Base-by-base conservation (phyloP, 805 yeast genomes). In the Wickerhamomyces canadensis region DNA sequence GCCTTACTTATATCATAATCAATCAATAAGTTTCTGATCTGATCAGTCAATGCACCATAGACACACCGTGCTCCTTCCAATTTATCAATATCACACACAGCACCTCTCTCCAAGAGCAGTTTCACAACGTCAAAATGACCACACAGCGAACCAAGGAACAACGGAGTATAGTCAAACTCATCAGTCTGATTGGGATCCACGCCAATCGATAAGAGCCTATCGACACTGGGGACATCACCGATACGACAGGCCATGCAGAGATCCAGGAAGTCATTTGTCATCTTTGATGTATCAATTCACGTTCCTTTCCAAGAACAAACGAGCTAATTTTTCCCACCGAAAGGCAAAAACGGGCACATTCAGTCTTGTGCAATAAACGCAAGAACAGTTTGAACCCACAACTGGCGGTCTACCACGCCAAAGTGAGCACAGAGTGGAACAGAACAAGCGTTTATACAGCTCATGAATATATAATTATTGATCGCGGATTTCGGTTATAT, bases 11-110 rank as follows among this genome's bases (percentile, higher is more conserved):
- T 72, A 52, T 82, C 88, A 52, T 67, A 78, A 28, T 74, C 65
- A 15, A 79, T 51, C 35, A 84, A 58, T 16, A 81, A 54, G 28
- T 72, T 69, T 32, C 88, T 58, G 19, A 84, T 84, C 4, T 64
- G 55, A 51, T 82, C 87, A 14, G 72, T 84, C 38, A 84, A 58
- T 0, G 94, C 93, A 3, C 89, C 93, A 51, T 84, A 83, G 3
- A 84, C 67, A 46, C 91, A 83, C 31, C 84, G 67, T 11, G 81
- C 85, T 3, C 94, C 93, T 55, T 83, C 84, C 51, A 78, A 78
- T n/a, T 88, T 79, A 52, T 84, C 91, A 50, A 86, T 68, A 55
- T 82, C 89, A 55, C 91, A 83, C 7, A 77, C 67, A 0, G 93
- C 87, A 7, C 95, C 95, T 31, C 76, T 60, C 31, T 72, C 67